phyloP scores from a whole-genome alignment of 2,329 filamentous ascomycete species.

The Aspergillus sp. region DNA sequence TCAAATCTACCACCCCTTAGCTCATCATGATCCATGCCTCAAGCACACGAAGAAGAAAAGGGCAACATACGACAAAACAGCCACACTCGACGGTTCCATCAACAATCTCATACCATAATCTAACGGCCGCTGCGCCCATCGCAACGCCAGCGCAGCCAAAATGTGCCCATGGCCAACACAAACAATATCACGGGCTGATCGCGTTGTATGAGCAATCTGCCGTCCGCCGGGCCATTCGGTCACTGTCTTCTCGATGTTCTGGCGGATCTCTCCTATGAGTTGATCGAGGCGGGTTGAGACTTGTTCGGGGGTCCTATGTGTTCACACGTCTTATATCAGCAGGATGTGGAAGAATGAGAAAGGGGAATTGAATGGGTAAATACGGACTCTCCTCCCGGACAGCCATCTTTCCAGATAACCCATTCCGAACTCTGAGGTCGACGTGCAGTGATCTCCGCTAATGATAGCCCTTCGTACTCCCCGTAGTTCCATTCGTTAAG shows the following conservation, averaged over 20 bases:
- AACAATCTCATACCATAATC: constrained; percentile 8
- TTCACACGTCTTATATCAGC: background rate
- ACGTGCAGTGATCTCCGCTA: constrained; percentile 52
- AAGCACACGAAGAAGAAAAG: background rate
- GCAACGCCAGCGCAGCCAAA: constrained; percentile 11
- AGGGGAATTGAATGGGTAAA: background rate
- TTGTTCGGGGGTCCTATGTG: constrained; percentile 5
- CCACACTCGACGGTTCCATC: constrained; percentile 11
- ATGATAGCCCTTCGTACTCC: constrained; percentile 70
- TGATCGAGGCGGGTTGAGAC: constrained; percentile 6
- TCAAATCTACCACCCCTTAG: constrained; percentile 7
- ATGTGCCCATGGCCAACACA: constrained; percentile 13
- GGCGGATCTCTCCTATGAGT: constrained; percentile 6
- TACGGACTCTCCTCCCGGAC: constrained; percentile 11
- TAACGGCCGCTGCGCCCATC: constrained; percentile 9
- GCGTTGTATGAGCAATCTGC: background rate
- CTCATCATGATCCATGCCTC: background rate
- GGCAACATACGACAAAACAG: constrained; percentile 10
- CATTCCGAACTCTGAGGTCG: constrained; percentile 4
- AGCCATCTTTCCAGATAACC: constrained; percentile 15
- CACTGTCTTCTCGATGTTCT: constrained; percentile 2
- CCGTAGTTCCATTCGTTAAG: constrained; percentile 78
- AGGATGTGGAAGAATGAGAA: background rate
- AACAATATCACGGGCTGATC: constrained; percentile 8
- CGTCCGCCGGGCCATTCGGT: constrained; percentile 6